Base-by-base conservation (phyloP, 2,329 filamentous ascomycete genomes). In the Ophiostoma quercus region DNA sequence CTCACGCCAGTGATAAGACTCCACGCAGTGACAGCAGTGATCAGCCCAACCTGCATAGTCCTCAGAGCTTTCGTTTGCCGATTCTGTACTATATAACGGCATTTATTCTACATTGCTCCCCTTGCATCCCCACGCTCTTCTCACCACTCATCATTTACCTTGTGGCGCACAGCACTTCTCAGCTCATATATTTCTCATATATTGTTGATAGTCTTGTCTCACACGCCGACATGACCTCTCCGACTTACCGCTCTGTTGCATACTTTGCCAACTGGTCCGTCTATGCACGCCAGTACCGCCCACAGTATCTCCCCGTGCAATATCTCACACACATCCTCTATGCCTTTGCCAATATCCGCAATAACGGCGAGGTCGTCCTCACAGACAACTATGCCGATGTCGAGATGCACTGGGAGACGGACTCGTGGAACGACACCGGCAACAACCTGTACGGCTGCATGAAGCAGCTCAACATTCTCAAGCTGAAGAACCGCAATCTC, bases 251-350 rank as follows among this genome's bases (percentile, higher is more conserved):
- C 72, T 83, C 88, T 1, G 88, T 93, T 29, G 89, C 86, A 47
- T 92, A 92, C 80, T 92, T 87, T 75, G 88, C 90, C 71, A 91
- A 92, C 79, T 92, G 89, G 92, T 92, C 91, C 73, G 94, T 96
- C 74, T 97, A 97, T 79, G 92, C 83, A 54, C 88, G 94, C 69
- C 90, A 94, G 75, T 90, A 95, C 77, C 85, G 88, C n/a, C 93
- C 94, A 0, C 90, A 96, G 76, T 88, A 96, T 77, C 85, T 98
- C 6, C 91, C 92, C 0, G 88, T 85, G 3, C 86, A 93, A 69
- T 90, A 92, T 70, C 85, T 97, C 60, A 98, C 94, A 0, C 94
- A 98, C 76, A 80, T 98, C 4, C 87, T 97, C 19, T 97, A 97
- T 74, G 83, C 94, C 19, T 98, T 98, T 80, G 94, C 92, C 76